These are phyloP conservation scores for Ajuga reptans DNA, from an alignment of 305 asterid genomes.

Conservation along the genomic window DNA sequence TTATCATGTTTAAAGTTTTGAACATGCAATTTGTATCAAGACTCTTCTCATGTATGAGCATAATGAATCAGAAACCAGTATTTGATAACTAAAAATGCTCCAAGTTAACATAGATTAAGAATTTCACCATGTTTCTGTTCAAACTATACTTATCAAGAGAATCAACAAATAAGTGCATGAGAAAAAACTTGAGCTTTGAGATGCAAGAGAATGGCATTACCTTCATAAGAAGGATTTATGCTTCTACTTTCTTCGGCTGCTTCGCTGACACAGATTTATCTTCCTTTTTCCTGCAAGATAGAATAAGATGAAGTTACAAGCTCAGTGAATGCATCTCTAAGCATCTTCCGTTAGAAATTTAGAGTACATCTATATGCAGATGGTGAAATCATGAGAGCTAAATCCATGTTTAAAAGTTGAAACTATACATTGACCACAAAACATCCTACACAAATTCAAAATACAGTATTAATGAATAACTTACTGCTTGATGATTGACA, in stretches of 20 bases:
- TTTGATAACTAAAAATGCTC: neutral
- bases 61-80: neutral
- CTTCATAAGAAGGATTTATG: constrained; percentile 29
- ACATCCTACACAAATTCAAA: too few species aligned
- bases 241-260: constrained; percentile 32
- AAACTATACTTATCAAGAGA: neutral
- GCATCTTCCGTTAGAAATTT: neutral
- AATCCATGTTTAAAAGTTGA: too few species aligned
- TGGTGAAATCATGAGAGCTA: neutral
- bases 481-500: constrained; percentile 51
- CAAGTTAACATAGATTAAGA: neutral
- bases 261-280: constrained; percentile 18
- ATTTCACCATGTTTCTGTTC: neutral
- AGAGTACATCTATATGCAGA: neutral
- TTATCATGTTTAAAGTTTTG: neutral
- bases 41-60: neutral
- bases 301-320: constrained; percentile 9
- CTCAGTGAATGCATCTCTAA: neutral
- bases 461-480: neutral
- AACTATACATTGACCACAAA: too few species aligned
- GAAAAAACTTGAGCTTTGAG: neutral
- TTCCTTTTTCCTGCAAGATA: constrained; percentile 35
- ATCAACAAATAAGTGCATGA: neutral
- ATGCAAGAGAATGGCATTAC: constrained; percentile 18
- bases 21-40: neutral